Percentiles rank a stretch among this genome's conserved stretches.
Conservation (phyloP, 2,329 filamentous ascomycete species). For the Colletotrichum eleusines region DNA sequence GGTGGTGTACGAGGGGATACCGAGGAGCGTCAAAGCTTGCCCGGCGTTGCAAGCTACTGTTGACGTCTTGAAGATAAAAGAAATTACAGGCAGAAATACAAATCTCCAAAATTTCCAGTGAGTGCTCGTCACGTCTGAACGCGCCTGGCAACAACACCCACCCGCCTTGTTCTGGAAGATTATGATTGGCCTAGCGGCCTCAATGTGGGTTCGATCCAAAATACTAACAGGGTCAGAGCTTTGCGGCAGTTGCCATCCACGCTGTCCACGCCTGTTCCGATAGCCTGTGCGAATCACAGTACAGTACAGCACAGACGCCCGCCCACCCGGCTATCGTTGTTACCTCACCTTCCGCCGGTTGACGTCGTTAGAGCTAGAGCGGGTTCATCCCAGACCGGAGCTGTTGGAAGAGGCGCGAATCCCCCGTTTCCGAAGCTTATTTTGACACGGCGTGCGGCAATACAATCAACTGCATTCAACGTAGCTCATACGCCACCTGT, state of each 20-base stretch:
- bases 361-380: constrained; percentile 12
- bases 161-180: not conserved
- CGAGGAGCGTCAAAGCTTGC: constrained; percentile 9
- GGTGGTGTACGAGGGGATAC: not conserved
- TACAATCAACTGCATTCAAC: not conserved
- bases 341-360: not conserved
- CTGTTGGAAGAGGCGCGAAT: not conserved
- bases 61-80: constrained; percentile 27
- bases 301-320: not conserved
- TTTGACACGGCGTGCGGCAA: constrained; percentile 7
- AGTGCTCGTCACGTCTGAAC: constrained; percentile 55
- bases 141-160: constrained; percentile 45
- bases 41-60: constrained; percentile 28
- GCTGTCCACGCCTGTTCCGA: not conserved
- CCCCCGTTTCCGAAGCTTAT: constrained; percentile 10
- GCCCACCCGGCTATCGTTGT: not conserved
- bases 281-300: constrained; percentile 30
- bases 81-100: constrained; percentile 20
- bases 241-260: not conserved
- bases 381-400: not conserved
- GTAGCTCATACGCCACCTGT: not conserved
- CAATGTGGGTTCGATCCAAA: not conserved
- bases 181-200: constrained; percentile 7
- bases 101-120: constrained; percentile 39
- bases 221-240: constrained; percentile 32